A percentile compares a stretch with the other conserved stretches of the same genome.
Conservation (phyloP, 1,139 yeast species). For the Geotrichum cucujoidarum region DNA sequence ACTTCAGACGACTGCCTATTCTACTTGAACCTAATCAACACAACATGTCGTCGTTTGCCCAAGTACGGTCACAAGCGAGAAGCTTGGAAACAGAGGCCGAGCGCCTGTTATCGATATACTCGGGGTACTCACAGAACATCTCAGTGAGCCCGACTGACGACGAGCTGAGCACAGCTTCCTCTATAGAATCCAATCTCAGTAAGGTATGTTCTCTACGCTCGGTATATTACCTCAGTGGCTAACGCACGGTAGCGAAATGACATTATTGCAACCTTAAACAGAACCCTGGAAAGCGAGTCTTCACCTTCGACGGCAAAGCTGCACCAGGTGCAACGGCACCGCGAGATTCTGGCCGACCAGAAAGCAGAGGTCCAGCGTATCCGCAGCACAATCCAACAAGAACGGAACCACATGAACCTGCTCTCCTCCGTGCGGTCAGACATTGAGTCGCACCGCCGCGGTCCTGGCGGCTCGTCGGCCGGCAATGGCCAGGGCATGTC, state of each 20-base stretch:
- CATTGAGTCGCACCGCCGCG: constrained; percentile 54
- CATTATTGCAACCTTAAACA: constrained; percentile 38
- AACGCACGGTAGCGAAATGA: constrained; percentile 38
- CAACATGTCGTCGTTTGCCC: constrained; percentile 39
- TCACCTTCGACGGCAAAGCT: constrained; percentile 65
- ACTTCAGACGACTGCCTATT: background rate
- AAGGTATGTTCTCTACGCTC: constrained; percentile 36
- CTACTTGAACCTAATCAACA: background rate
- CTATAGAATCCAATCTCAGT: constrained; percentile 42
- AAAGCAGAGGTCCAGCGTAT: constrained; percentile 58
- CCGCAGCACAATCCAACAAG: constrained; percentile 57
- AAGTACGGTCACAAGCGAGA: constrained; percentile 51
- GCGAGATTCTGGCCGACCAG: constrained; percentile 70
- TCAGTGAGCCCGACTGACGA: constrained; percentile 46
- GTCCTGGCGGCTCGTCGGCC: constrained; percentile 45
- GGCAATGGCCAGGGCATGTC: constrained; percentile 43
- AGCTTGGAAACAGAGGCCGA: constrained; percentile 55
- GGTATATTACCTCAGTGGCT: constrained; percentile 27
- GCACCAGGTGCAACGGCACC: constrained; percentile 80
- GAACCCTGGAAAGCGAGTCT: constrained; percentile 53
- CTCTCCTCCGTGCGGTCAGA: constrained; percentile 74
- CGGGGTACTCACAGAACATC: constrained; percentile 50
- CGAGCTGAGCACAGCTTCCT: constrained; percentile 43
- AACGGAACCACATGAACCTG: constrained; percentile 68
- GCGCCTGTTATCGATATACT: constrained; percentile 46